Base-by-base conservation (phyloP, 768 basidiomycete species). In the Termitomyces sp. region DNA sequence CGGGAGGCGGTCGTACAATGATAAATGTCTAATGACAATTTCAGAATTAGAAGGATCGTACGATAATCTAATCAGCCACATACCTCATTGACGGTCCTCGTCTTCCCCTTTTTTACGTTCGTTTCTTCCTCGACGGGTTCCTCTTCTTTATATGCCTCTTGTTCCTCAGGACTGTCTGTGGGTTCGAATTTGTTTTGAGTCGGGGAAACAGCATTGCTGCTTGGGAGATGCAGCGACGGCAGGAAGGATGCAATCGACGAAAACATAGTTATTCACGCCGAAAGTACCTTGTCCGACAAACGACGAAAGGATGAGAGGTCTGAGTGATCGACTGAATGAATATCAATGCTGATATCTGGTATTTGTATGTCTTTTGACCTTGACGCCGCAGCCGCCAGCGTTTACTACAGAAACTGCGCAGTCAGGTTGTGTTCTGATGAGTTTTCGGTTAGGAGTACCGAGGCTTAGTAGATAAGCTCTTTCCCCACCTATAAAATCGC, bases 81-180 rank as follows among this genome's bases (percentile, higher is more conserved):
- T 50, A 81, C 83, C 73, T 84, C 83, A 62, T 78, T 78, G 7
- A 75, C 67, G 40, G 66, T 70, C 66, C 70, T 76, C 56, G 73
- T 75, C 66, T 76, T 81, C 36, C 50, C 29, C 68, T 75, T 81
- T 46, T 73, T 71, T 7, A 64, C 63, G 33, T 66, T 71, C 12
- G 56, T 57, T 20, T 75, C 68, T 46, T 71, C 69, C 15, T 58
- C 59, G n/a, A 50, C 32, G 20, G 60, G 22, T n/a, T 45, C 33
- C 48, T 65, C 42, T 50, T 63, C 33, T 54, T 56, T 56, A 25
- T 60, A 66, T 4, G 62, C 59, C 36, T 66, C 64, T 33, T 63
- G 58, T 31, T 63, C 60, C 22, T 60, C 56, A 20, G 54, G 50
- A 27, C 52, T 58, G 41, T 59, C 54, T 7, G 50, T 48, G 12